A percentile compares a stretch with the other conserved stretches of the same genome.
phyloP scores from a whole-genome alignment of 108 stramenopile species.

The Stephanodiscus minutulus region DNA sequence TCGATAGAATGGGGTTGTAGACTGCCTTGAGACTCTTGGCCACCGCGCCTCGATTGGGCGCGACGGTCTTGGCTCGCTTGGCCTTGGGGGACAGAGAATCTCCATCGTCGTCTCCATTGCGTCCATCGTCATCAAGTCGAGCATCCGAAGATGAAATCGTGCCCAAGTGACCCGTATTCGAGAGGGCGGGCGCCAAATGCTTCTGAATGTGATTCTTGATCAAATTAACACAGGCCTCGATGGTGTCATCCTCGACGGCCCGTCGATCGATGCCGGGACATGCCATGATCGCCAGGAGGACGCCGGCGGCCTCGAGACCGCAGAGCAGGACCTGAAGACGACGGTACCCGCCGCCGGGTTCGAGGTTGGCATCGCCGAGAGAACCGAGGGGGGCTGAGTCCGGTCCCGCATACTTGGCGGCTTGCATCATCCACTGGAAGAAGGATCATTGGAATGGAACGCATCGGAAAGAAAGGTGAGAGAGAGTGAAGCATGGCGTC shows the following conservation, averaged over 20 bases:
- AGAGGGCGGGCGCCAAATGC: constrained; percentile 76
- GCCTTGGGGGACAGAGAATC: constrained; percentile 24
- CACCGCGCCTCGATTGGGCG: constrained; percentile 29
- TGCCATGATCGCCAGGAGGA: constrained; percentile 78
- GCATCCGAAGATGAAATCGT: constrained; percentile 14
- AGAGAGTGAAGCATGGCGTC: background rate
- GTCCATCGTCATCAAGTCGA: constrained; percentile 8
- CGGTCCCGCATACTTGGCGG: constrained; percentile 39
- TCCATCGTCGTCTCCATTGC: constrained; percentile 42
- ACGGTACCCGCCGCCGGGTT: constrained; percentile 48
- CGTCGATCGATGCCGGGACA: constrained; percentile 75
- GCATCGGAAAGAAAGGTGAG: background rate
- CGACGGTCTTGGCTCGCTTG: constrained; percentile 24
- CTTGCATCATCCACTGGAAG: constrained; percentile 48
- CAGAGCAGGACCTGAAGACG: constrained; percentile 43
- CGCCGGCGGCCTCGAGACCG: constrained; percentile 73
- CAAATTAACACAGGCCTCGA: constrained; percentile 78
- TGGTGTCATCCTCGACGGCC: constrained; percentile 82
- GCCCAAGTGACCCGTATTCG: constrained; percentile 70
- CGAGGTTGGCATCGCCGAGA: constrained; percentile 34
- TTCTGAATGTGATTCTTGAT: constrained; percentile 70
- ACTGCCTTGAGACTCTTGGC: constrained; percentile 64
- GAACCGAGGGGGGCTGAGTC: constrained; percentile 39
- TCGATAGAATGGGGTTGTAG: constrained; percentile 66
- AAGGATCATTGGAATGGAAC: background rate